Conservation (phyloP, 495 filamentous ascomycete genomes). For the Gamarada debralockiae region DNA sequence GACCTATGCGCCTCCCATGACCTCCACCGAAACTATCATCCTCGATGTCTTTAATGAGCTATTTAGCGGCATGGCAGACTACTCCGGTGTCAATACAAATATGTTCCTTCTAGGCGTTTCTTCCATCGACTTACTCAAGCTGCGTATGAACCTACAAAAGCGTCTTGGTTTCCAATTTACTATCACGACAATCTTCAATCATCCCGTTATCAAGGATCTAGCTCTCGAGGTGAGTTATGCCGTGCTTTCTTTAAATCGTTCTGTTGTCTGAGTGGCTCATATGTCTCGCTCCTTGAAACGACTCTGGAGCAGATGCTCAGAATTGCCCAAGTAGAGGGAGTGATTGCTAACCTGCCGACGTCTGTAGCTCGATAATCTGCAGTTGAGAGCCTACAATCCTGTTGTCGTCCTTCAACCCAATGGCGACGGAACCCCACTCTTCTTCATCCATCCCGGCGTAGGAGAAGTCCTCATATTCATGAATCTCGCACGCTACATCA, state of each 20-base stretch:
- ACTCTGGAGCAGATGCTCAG: background rate
- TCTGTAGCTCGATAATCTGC: background rate
- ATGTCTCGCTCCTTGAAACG: too few species aligned
- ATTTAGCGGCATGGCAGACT: slow-evolving; percentile 22
- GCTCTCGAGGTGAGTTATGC: too few species aligned
- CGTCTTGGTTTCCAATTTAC: slow-evolving; percentile 24
- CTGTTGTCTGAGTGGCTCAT: too few species aligned
- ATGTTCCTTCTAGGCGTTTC: slow-evolving; percentile 41
- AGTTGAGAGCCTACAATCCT: slow-evolving; percentile 36
- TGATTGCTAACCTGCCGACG: slow-evolving; percentile 20
- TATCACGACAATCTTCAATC: slow-evolving; percentile 35
- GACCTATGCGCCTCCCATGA: background rate
- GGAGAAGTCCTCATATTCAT: slow-evolving; percentile 57
- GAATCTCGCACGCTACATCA: slow-evolving; percentile 38
- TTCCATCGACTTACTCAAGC: slow-evolving; percentile 41
- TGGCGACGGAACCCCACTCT: slow-evolving; percentile 44
- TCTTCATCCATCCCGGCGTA: slow-evolving; percentile 53
- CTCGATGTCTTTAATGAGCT: slow-evolving; percentile 7
- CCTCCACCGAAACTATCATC: background rate
- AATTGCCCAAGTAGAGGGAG: too few species aligned
- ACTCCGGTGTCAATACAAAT: slow-evolving; percentile 27
- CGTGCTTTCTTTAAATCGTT: too few species aligned
- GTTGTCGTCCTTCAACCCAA: slow-evolving; percentile 37
- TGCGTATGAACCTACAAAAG: slow-evolving; percentile 23
- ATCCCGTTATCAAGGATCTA: slow-evolving; percentile 35